Evolutionary conservation across 2,329 filamentous ascomycete species (phyloP).

Genomic region (Penicillium palitans): DNA sequence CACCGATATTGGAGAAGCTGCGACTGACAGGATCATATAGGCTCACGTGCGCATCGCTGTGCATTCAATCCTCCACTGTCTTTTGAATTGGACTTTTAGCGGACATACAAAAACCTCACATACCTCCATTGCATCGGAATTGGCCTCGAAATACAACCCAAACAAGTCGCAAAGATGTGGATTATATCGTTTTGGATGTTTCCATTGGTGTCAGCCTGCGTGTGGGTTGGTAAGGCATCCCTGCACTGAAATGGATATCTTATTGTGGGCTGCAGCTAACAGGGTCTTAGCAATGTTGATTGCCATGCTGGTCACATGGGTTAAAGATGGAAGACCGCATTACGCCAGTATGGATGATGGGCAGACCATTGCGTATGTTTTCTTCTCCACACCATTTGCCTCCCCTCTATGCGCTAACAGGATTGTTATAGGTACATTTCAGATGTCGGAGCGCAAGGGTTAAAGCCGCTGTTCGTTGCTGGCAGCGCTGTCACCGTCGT

Average conservation of each 20-base stretch:
- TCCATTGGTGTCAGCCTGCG: slow-evolving; percentile 58
- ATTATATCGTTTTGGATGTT: slow-evolving; percentile 54
- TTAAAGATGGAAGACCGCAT: slow-evolving; percentile 51
- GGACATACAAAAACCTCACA: not conserved
- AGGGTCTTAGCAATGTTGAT: slow-evolving; percentile 54
- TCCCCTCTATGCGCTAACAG: slow-evolving; percentile 1
- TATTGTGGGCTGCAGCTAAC: slow-evolving; percentile 9
- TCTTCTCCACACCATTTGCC: not conserved
- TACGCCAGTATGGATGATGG: slow-evolving; percentile 53
- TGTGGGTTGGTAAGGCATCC: slow-evolving; percentile 51
- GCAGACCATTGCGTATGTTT: slow-evolving; percentile 57
- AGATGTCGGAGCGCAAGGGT: slow-evolving; percentile 58
- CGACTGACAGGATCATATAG: slow-evolving; percentile 1
- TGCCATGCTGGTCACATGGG: slow-evolving; percentile 61
- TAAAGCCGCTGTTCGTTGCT: slow-evolving; percentile 65
- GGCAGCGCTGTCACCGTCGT: slow-evolving; percentile 66
- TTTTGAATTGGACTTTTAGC: not conserved
- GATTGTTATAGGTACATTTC: slow-evolving; percentile 43
- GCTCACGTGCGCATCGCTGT: not conserved
- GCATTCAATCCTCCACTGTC: not conserved
- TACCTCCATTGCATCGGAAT: not conserved
- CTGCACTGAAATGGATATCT: not conserved
- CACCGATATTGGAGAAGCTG: slow-evolving; percentile 1
- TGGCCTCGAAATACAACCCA: not conserved
- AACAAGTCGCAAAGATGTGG: slow-evolving; percentile 38